Conservation (phyloP, 192 early-diverging fungal species). For the Entomortierella beljakovae region DNA sequence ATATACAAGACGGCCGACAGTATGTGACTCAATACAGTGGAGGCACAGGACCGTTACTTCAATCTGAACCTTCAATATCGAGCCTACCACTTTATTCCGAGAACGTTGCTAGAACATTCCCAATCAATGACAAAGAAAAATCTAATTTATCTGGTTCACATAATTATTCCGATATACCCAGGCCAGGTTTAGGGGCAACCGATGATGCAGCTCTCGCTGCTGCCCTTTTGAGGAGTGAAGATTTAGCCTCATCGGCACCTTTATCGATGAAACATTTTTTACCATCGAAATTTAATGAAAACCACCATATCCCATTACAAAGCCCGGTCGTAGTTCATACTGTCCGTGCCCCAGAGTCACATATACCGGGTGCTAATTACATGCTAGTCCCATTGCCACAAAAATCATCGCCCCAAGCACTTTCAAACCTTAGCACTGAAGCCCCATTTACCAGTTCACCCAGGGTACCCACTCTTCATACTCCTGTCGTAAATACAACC, state of each 20-base stretch:
- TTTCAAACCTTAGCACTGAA: not conserved
- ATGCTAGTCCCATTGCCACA: not conserved
- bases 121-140: not conserved
- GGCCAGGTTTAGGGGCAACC: not conserved
- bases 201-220: conserved; percentile 29
- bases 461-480: conserved; percentile 7
- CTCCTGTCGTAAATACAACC: not conserved
- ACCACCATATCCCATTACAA: not conserved
- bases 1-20: not conserved
- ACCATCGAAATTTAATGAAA: not conserved
- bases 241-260: not conserved
- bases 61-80: not conserved
- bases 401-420: not conserved
- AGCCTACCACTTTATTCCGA: not conserved
- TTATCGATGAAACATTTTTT: not conserved
- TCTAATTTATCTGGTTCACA: too few species aligned
- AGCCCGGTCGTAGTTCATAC: not conserved
- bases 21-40: not conserved
- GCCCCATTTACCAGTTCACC: not conserved
- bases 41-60: not conserved
- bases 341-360: not conserved
- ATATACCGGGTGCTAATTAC: not conserved
- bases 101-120: not conserved
- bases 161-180: too few species aligned
- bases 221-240: conserved; percentile 24